Evolutionary conservation across 2,329 filamentous ascomycete species (phyloP).

Genomic region (Venturiaceae sp.): DNA sequence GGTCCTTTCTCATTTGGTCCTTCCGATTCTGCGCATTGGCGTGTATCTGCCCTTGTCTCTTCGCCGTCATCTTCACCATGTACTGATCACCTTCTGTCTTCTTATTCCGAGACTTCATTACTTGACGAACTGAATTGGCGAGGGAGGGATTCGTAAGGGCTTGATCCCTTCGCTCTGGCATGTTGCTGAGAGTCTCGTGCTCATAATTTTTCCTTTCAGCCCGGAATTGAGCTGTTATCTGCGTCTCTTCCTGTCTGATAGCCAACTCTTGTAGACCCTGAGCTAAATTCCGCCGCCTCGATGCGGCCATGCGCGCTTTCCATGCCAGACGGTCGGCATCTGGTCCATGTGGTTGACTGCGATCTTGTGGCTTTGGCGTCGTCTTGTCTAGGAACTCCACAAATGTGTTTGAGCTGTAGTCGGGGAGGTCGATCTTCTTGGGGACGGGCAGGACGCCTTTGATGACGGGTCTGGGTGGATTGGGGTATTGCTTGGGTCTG

Average conservation of each 20-base stretch:
- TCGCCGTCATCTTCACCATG: conserved; percentile 29
- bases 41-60: conserved; percentile 10
- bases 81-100: conserved; percentile 28
- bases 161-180: background rate
- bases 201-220: background rate
- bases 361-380: conserved; percentile 42
- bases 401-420: conserved; percentile 43
- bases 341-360: conserved; percentile 25
- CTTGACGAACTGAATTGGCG: conserved; percentile 1
- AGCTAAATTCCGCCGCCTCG: conserved; percentile 61
- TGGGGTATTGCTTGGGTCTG: conserved; percentile 60
- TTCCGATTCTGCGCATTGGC: conserved; percentile 36
- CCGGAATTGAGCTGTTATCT: background rate
- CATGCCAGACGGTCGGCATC: conserved; percentile 47
- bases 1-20: conserved; percentile 53
- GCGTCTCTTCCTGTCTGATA: conserved; percentile 20
- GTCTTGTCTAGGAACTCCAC: conserved; percentile 49
- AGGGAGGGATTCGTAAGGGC: conserved; percentile 4
- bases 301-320: conserved; percentile 64
- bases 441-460: conserved; percentile 80
- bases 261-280: conserved; percentile 63
- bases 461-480: conserved; percentile 39
- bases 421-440: conserved; percentile 60
- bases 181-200: background rate
- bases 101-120: conserved; percentile 12